phyloP scores from a whole-genome alignment of 345 rosid genomes.

The Melaleuca quinquenervia region DNA sequence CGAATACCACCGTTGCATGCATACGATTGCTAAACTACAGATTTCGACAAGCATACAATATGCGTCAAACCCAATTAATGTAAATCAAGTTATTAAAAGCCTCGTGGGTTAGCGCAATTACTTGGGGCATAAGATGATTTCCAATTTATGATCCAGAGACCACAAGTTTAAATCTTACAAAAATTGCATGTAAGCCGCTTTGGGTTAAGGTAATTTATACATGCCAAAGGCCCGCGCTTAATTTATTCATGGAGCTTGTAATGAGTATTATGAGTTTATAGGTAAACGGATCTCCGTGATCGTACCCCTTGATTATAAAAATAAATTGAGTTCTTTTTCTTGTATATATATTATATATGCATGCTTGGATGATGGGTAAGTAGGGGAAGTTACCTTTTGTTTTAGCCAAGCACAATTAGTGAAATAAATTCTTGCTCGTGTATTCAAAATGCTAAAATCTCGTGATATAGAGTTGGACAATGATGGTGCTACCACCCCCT shows the following conservation, averaged over 20 bases:
- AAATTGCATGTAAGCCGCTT: not conserved
- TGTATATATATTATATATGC: not conserved
- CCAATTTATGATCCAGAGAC: not conserved
- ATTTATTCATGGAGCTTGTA: not conserved
- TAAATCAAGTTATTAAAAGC: not conserved
- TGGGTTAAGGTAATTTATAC: not conserved
- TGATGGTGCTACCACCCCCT: not conserved
- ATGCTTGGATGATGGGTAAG: not conserved
- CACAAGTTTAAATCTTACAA: rapidly evolving
- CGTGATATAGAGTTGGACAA: not conserved
- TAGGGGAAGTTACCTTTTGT: not conserved
- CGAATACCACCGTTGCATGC: not conserved
- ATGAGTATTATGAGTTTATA: not conserved
- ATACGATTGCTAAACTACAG: not conserved
- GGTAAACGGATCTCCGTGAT: not conserved
- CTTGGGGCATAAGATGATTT: not conserved
- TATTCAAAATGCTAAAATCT: not conserved
- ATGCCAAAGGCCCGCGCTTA: not conserved
- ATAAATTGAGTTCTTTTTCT: not conserved
- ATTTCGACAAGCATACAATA: not conserved
- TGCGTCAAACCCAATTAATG: not conserved
- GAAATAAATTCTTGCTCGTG: not conserved
- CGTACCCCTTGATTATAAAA: not conserved
- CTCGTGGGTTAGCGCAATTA: not conserved
- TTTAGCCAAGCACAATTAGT: not conserved